phyloP scores from a whole-genome alignment of 2,329 filamentous ascomycete genomes.

The Zopfia rhizophila region DNA sequence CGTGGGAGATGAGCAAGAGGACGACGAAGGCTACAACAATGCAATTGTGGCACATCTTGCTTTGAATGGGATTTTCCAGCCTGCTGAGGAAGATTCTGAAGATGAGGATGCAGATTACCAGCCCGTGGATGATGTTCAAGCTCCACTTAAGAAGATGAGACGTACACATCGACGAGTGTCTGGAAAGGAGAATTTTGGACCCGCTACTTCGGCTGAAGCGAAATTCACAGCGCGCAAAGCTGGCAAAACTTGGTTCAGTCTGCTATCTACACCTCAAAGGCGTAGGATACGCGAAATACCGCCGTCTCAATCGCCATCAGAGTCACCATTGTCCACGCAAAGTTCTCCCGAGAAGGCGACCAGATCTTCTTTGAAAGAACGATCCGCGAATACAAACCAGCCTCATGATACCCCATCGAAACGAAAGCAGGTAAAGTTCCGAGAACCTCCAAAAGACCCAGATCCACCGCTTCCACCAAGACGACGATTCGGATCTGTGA shows the following conservation, averaged over 20 bases:
- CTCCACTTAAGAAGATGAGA: conserved; percentile 25
- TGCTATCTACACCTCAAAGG: conserved; percentile 46
- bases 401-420: conserved; percentile 40
- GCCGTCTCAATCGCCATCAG: conserved; percentile 49
- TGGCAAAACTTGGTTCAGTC: conserved; percentile 34
- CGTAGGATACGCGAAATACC: conserved; percentile 43
- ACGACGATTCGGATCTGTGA: conserved; percentile 39
- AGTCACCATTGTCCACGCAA: conserved; percentile 42
- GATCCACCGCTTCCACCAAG: conserved; percentile 23
- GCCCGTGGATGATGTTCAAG: conserved; percentile 41
- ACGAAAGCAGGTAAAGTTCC: conserved; percentile 42
- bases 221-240: conserved; percentile 8
- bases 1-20: conserved; percentile 25
- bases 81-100: conserved; percentile 20
- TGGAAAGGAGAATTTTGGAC: not conserved
- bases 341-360: conserved; percentile 28
- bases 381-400: conserved; percentile 18
- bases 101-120: conserved; percentile 41
- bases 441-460: conserved; percentile 20
- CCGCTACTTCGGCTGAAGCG: not conserved
- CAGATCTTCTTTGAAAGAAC: conserved; percentile 28
- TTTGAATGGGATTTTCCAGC: conserved; percentile 27
- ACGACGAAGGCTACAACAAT: conserved; percentile 24
- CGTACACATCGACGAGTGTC: conserved; percentile 18
- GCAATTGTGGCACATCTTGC: conserved; percentile 30